Conservation (phyloP, 2,329 filamentous ascomycete species). For the Coniochaeta prunicola region DNA sequence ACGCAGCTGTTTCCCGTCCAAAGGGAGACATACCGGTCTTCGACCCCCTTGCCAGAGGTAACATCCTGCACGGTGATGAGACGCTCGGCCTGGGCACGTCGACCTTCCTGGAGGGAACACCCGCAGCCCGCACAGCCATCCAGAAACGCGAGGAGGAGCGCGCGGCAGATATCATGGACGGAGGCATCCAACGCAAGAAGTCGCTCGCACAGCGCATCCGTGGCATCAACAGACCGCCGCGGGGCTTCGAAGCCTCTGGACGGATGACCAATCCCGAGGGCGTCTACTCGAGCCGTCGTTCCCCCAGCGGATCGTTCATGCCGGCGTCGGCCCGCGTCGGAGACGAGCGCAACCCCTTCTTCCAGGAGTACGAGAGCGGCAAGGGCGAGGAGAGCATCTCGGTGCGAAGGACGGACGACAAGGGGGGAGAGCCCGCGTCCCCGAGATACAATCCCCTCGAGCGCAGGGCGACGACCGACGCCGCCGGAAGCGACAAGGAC, state of each 20-base stretch:
- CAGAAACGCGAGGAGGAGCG: slow-evolving; percentile 67
- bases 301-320: slow-evolving; percentile 27
- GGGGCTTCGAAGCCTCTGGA: slow-evolving; percentile 50
- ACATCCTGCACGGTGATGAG: slow-evolving; percentile 77
- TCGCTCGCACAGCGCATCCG: slow-evolving; percentile 88
- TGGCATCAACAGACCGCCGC: slow-evolving; percentile 67
- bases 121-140: slow-evolving; percentile 74
- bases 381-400: slow-evolving; percentile 45
- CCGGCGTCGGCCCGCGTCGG: slow-evolving; percentile 18
- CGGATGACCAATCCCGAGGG: slow-evolving; percentile 52
- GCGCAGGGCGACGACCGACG: slow-evolving; percentile 58
- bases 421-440: slow-evolving; percentile 43
- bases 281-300: slow-evolving; percentile 30
- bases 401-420: slow-evolving; percentile 31
- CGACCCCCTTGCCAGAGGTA: slow-evolving; percentile 59
- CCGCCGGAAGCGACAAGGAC: slow-evolving; percentile 27
- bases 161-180: slow-evolving; percentile 43
- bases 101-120: slow-evolving; percentile 91
- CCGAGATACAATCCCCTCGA: slow-evolving; percentile 53
- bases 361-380: slow-evolving; percentile 65
- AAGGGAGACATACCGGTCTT: slow-evolving; percentile 47
- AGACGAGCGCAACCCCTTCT: slow-evolving; percentile 69
- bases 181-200: slow-evolving; percentile 79
- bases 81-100: slow-evolving; percentile 82
- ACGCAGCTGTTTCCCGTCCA: slow-evolving; percentile 9